Percentiles rank a stretch among this genome's conserved stretches.
Evolutionary conservation across 768 basidiomycete species (phyloP).

Genomic region (Suillus subaureus): DNA sequence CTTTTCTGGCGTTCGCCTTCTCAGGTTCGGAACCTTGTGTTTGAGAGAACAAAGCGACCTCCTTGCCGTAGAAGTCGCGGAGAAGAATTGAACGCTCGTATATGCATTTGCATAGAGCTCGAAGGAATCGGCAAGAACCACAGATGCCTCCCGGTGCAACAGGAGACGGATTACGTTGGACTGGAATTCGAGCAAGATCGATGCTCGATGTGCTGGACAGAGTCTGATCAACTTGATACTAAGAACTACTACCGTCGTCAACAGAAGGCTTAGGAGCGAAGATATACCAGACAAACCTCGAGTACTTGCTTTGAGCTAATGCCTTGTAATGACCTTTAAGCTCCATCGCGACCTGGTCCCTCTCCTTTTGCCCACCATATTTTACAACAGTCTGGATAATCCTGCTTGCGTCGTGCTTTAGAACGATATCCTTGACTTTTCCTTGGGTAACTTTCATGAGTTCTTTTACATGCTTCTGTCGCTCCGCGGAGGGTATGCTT

Average conservation of each 20-base stretch:
- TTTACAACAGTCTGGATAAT: constrained; percentile 84
- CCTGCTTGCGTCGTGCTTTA: constrained; percentile 91
- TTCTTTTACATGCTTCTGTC: constrained; percentile 70
- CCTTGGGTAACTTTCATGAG: constrained; percentile 81
- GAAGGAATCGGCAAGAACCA: constrained; percentile 84
- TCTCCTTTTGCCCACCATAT: constrained; percentile 70
- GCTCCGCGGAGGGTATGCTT: constrained; percentile 66
- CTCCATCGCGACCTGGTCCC: constrained; percentile 81
- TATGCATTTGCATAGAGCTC: constrained; percentile 85
- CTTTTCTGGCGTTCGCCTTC: constrained; percentile 65
- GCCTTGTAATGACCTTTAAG: constrained; percentile 79
- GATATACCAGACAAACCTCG: constrained; percentile 52
- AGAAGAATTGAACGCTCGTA: constrained; percentile 82
- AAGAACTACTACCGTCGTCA: constrained; percentile 56
- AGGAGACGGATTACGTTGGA: constrained; percentile 75
- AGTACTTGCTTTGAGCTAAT: constrained; percentile 86
- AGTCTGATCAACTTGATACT: constrained; percentile 77
- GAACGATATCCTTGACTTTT: constrained; percentile 80
- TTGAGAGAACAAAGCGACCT: constrained; percentile 70
- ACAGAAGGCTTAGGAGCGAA: not conserved
- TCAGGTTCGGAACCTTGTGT: constrained; percentile 59
- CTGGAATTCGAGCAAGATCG: constrained; percentile 81
- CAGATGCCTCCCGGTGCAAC: constrained; percentile 82
- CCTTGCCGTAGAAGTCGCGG: constrained; percentile 90
- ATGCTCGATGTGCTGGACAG: constrained; percentile 71